phyloP scores from a whole-genome alignment of 129 eudicot species.

The Helichrysum umbraculigerum region DNA sequence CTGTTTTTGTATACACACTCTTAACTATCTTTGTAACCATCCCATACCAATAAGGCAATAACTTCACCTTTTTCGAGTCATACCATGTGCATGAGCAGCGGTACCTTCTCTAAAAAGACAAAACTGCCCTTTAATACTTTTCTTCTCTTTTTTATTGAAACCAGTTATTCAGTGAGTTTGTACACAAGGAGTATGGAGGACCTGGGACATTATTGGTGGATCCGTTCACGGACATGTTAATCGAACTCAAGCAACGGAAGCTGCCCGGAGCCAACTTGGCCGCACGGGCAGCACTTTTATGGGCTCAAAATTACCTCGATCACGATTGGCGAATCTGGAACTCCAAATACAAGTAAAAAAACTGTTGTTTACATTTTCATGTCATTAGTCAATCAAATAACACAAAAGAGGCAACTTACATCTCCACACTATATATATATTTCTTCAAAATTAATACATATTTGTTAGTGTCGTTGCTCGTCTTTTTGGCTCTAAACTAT shows the following conservation, averaged over 20 bases:
- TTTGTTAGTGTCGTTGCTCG: constrained; percentile 31
- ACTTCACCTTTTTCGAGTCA: background rate
- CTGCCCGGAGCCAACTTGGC: constrained; percentile 75
- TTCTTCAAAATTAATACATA: constrained; percentile 46
- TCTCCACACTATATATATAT: constrained; percentile 37
- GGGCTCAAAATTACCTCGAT: constrained; percentile 65
- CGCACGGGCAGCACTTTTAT: constrained; percentile 55
- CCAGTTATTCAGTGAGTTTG: constrained; percentile 67
- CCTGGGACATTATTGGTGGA: constrained; percentile 77
- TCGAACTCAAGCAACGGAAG: constrained; percentile 55
- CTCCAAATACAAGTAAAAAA: constrained; percentile 31
- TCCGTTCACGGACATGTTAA: constrained; percentile 71
- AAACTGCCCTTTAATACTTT: constrained; percentile 13
- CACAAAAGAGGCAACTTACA: constrained; percentile 38
- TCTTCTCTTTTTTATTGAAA: constrained; percentile 13
- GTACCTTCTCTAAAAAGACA: constrained; percentile 12
- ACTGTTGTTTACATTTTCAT: constrained; percentile 6
- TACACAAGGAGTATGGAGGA: constrained; percentile 71
- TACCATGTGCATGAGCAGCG: constrained; percentile 8
- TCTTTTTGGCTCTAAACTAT: constrained; percentile 40
- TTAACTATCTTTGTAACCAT: constrained; percentile 9
- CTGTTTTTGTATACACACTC: constrained; percentile 32
- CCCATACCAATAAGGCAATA: background rate
- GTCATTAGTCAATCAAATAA: constrained; percentile 11
- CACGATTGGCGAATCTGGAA: constrained; percentile 69